Base-by-base conservation (phyloP, 1,284 basidiomycete species). In the Malassezia restricta region DNA sequence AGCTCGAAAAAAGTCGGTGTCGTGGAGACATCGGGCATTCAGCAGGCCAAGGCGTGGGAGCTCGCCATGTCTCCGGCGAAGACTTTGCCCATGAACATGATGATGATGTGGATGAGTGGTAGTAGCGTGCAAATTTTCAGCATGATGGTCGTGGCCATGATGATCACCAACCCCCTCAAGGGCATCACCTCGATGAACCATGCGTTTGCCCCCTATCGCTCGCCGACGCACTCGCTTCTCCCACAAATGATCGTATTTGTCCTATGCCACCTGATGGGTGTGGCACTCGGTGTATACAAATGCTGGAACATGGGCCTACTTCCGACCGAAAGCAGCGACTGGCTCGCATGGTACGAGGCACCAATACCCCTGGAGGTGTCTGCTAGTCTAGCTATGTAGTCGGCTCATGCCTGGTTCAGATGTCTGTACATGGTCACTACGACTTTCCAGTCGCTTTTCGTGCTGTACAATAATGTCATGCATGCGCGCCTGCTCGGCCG, bases 31-130 rank as follows among this genome's bases (percentile, higher is more conserved):
- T 55, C 61, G 43, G 59, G 62, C 39, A 59, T 70, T 45, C 64
- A 68, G 47, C 57, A 60, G 49, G 54, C 60, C 29, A 66, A 67
- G 37, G 68, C 69, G 39, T 72, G 69, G 69, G 69, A 72, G 43
- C 47, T 63, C 7, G 68, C 69, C 7, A 54, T 61, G 31, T 61
- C 66, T 1, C 69, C 69, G 2, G 63, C 65, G 20, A 72, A 72
- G 45, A 45, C 54, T 8, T 39, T 72, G 15, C 69, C 69, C 6
- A 72, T 72, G 69, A 68, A 71, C 51, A 61, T 60, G 0, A 61
- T 70, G 57, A 72, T 72, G 69, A 60, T 72, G 15, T 72, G 67
- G 61, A 72, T 72, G 69, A 61, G 57, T 40, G 69, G 69, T 11
- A 63, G 56, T 17, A 51, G 64, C 40, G 69, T 72, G 2, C 69